Conservation (phyloP, 208 protist genomes). For the Porcisia deanei region DNA sequence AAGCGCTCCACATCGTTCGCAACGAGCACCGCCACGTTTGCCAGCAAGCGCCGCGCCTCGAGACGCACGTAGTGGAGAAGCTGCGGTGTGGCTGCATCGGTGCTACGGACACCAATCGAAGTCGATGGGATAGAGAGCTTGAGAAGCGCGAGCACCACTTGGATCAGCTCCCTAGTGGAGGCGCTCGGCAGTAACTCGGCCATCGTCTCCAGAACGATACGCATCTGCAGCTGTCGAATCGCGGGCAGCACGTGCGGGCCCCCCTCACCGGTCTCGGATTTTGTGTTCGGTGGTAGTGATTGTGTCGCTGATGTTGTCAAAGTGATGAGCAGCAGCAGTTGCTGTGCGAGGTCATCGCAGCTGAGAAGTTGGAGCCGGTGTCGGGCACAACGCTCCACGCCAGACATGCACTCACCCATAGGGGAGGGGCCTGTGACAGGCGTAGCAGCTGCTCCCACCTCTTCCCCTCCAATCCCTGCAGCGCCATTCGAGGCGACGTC, state of each 20-base stretch:
- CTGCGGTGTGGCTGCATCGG: not conserved
- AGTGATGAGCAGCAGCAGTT: conserved; percentile 16
- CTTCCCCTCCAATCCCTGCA: not conserved
- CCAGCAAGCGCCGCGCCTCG: conserved; percentile 31
- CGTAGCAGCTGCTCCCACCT: not conserved
- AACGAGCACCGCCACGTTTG: conserved; percentile 21
- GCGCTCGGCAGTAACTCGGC: conserved; percentile 37
- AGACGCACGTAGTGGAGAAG: not conserved
- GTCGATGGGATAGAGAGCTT: conserved; percentile 16
- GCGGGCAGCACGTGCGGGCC: not conserved
- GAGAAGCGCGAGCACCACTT: conserved; percentile 19
- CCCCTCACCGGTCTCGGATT: not conserved
- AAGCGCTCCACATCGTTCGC: conserved; percentile 34
- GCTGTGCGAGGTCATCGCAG: conserved; percentile 21
- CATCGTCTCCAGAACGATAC: conserved; percentile 19
- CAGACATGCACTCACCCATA: not conserved
- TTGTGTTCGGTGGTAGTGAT: not conserved
- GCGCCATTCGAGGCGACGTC: not conserved
- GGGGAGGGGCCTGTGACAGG: not conserved
- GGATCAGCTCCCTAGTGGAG: conserved; percentile 16
- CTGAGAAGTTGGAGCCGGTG: conserved; percentile 24
- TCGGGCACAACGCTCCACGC: conserved; percentile 14
- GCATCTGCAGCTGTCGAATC: not conserved
- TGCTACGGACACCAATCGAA: not conserved
- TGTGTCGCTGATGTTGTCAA: not conserved